Evolutionary conservation across 2,329 filamentous ascomycete species (phyloP).

Genomic region (Plenodomus biglobosus): DNA sequence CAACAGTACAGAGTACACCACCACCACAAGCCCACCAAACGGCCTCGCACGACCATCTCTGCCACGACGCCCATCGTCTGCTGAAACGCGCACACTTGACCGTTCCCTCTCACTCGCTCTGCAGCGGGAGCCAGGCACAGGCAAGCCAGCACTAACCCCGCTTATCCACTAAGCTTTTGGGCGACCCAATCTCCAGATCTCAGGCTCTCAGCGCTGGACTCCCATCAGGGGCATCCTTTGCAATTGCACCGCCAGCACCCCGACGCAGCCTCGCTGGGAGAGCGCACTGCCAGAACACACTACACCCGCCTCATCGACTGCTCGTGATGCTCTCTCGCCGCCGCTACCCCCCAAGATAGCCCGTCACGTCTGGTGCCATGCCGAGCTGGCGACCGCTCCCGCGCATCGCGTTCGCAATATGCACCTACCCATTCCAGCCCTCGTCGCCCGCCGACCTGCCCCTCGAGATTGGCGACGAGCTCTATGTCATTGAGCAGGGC

Average conservation of each 20-base stretch:
- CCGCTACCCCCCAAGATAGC: slow-evolving; percentile 29
- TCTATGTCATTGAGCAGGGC: slow-evolving; percentile 98
- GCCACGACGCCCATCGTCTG: slow-evolving; percentile 6
- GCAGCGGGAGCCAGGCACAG: neutral
- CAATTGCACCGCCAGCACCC: slow-evolving; percentile 7
- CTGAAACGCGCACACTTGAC: neutral
- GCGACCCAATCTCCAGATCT: slow-evolving; percentile 12
- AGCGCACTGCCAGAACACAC: neutral
- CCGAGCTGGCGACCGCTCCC: slow-evolving; percentile 88
- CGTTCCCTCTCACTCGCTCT: neutral
- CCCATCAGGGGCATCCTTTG: slow-evolving; percentile 18
- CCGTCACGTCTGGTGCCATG: slow-evolving; percentile 39
- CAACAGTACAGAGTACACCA: too few species aligned
- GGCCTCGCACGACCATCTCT: neutral
- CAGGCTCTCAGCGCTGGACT: slow-evolving; percentile 1
- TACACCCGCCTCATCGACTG: slow-evolving; percentile 3
- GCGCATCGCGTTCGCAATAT: slow-evolving; percentile 96
- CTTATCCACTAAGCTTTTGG: slow-evolving; percentile 8
- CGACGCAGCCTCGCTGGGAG: slow-evolving; percentile 2
- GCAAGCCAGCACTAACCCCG: slow-evolving; percentile 4
- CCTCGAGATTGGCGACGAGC: slow-evolving; percentile 94
- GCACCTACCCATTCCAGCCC: slow-evolving; percentile 89
- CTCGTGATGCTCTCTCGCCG: slow-evolving; percentile 39
- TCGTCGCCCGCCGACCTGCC: slow-evolving; percentile 87
- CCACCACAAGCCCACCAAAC: neutral